Conservation (phyloP, 495 filamentous ascomycete genomes). For the Cudoniella acicularis region DNA sequence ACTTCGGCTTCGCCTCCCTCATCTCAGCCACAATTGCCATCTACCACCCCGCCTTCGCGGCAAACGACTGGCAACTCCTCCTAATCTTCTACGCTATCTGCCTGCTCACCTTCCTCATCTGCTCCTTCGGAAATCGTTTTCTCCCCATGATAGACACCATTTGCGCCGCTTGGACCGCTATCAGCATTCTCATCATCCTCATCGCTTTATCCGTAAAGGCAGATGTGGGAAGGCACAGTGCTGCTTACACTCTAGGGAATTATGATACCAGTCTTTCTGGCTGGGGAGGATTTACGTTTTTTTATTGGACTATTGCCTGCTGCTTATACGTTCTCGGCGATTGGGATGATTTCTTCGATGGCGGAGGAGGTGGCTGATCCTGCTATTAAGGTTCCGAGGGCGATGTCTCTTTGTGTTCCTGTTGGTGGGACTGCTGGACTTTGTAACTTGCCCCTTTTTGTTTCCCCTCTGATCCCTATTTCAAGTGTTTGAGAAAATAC, state of each 20-base stretch:
- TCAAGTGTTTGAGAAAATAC: too few relatives aligned
- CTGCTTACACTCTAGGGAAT: conserved; percentile 39
- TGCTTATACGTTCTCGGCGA: conserved; percentile 48
- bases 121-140: conserved; percentile 36
- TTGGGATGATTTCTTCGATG: conserved; percentile 51
- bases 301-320: conserved; percentile 51
- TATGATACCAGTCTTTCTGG: conserved; percentile 38
- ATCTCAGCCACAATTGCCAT: conserved; percentile 29
- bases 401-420: conserved; percentile 40
- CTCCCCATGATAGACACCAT: conserved; percentile 53
- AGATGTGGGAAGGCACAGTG: conserved; percentile 38
- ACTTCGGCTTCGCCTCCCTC: conserved; percentile 36
- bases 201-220: conserved; percentile 41
- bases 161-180: conserved; percentile 43
- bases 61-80: conserved; percentile 33
- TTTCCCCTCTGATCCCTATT: too few relatives aligned
- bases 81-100: conserved; percentile 40
- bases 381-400: conserved; percentile 41
- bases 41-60: conserved; percentile 23
- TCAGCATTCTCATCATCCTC: conserved; percentile 40
- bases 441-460: too few relatives aligned
- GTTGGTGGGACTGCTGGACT: conserved; percentile 40
- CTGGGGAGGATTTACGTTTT: conserved; percentile 40
- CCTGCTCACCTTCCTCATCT: conserved; percentile 38
- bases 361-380: conserved; percentile 45